These are phyloP conservation scores for Melianthus villosus DNA, from an alignment of 441 rosid species.

Conservation along the genomic window DNA sequence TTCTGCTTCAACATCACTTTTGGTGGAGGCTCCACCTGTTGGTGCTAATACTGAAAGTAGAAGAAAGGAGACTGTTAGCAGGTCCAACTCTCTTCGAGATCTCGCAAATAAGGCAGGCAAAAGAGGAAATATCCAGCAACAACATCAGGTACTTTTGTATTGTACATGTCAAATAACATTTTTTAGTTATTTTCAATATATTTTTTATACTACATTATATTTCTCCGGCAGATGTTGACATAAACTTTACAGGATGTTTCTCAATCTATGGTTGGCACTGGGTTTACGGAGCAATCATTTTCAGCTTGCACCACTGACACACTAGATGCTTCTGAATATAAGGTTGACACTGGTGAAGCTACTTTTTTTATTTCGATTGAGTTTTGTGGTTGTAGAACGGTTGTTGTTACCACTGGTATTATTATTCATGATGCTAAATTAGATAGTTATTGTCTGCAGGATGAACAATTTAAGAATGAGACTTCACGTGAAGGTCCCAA, in stretches of 20 bases:
- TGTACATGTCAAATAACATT: conserved; percentile 1
- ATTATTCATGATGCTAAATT: conserved; percentile 7
- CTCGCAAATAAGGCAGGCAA: conserved; percentile 24
- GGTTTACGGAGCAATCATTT: conserved; percentile 12
- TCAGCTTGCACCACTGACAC: conserved; percentile 12
- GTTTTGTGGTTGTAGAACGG: conserved; percentile 16
- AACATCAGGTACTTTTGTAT: conserved; percentile 29
- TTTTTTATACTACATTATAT: not conserved
- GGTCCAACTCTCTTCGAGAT: conserved; percentile 43
- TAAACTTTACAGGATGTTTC: conserved; percentile 17
- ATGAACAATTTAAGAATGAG: conserved; percentile 16
- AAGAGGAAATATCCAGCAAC: conserved; percentile 25
- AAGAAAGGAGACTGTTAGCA: conserved; percentile 25
- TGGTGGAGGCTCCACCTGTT: conserved; percentile 14
- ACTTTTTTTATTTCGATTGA: conserved; percentile 18
- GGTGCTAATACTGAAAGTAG: conserved; percentile 15
- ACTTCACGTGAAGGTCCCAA: conserved; percentile 13
- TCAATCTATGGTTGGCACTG: conserved; percentile 15
- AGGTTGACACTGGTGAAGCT: conserved; percentile 17
- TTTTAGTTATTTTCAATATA: not conserved
- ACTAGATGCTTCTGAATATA: conserved; percentile 20
- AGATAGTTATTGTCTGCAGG: conserved; percentile 11
- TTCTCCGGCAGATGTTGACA: conserved; percentile 6
- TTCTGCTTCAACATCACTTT: conserved; percentile 8
- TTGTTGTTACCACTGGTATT: conserved; percentile 3